Evolutionary conservation across 1,284 basidiomycete species (phyloP).

Genomic region (Ceratobasidium sp.): DNA sequence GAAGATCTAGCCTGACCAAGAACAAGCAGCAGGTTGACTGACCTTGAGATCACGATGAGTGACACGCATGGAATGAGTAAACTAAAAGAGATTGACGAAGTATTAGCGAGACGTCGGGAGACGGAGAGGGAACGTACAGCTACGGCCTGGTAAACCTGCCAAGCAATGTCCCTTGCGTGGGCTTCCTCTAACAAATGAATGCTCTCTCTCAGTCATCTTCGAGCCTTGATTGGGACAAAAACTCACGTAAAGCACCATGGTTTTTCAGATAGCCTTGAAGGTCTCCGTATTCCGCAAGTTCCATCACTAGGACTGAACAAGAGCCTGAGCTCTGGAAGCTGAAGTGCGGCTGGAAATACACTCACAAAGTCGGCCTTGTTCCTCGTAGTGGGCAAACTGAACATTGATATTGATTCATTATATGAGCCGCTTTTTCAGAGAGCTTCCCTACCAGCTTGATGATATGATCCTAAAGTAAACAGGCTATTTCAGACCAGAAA

Average conservation of each 20-base stretch:
- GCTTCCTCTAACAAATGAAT: slow-evolving; percentile 1
- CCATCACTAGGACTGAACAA: slow-evolving; percentile 30
- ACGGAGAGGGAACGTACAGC: slow-evolving; percentile 4
- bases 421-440: not conserved
- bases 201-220: not conserved
- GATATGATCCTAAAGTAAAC: slow-evolving; percentile 15
- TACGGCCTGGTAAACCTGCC: slow-evolving; percentile 36
- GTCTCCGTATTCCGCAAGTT: slow-evolving; percentile 30
- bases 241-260: slow-evolving; percentile 27
- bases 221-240: not conserved
- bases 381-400: slow-evolving; percentile 28
- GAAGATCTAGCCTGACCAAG: not conserved
- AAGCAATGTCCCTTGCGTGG: slow-evolving; percentile 21
- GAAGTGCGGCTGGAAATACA: not conserved
- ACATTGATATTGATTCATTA: not conserved
- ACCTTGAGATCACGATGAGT: slow-evolving; percentile 36
- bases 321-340: not conserved
- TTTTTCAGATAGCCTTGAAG: slow-evolving; percentile 34
- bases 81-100: not conserved
- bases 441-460: slow-evolving; percentile 23
- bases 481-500: not conserved
- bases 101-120: not conserved
- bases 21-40: not conserved
- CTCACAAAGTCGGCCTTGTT: slow-evolving; percentile 32
- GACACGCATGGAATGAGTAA: slow-evolving; percentile 34